These are phyloP conservation scores for Pseudogymnoascus sp. DNA, from an alignment of 2,329 filamentous ascomycete species.

Conservation along the genomic window DNA sequence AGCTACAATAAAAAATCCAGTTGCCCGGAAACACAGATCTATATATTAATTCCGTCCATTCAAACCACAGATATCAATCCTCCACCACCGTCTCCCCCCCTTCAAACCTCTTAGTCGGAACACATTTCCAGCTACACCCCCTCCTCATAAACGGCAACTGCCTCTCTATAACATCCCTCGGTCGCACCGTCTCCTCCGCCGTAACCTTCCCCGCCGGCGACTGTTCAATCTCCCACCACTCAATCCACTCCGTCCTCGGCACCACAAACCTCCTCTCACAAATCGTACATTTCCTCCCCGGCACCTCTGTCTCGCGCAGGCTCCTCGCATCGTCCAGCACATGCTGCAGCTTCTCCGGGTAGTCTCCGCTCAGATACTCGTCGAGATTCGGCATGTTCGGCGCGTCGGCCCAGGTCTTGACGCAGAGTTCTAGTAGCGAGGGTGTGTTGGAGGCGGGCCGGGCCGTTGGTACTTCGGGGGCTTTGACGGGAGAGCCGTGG, in stretches of 20 bases:
- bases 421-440: constrained; percentile 29
- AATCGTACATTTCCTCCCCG: constrained; percentile 46
- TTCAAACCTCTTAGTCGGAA: constrained; percentile 17
- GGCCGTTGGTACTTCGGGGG: constrained; percentile 22
- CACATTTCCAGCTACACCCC: constrained; percentile 32
- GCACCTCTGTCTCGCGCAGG: constrained; percentile 40
- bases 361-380: constrained; percentile 21
- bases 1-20: not conserved
- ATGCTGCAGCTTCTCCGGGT: constrained; percentile 21
- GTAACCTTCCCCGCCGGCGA: constrained; percentile 16
- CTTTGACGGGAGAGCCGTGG: constrained; percentile 25
- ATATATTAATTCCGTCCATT: not conserved
- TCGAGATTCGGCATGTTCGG: constrained; percentile 23
- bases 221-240: constrained; percentile 48
- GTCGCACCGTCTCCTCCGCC: constrained; percentile 23
- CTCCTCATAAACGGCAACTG: constrained; percentile 32
- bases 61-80: not conserved
- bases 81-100: not conserved
- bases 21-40: not conserved
- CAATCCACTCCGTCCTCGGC: constrained; percentile 54
- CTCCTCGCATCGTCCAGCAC: constrained; percentile 19
- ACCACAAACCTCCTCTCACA: constrained; percentile 46
- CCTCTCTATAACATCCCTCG: constrained; percentile 29
- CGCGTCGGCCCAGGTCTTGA: constrained; percentile 23
- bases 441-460: constrained; percentile 23